Evolutionary conservation across 306 rosid species (phyloP).

Genomic region (Fragaria iinumae): DNA sequence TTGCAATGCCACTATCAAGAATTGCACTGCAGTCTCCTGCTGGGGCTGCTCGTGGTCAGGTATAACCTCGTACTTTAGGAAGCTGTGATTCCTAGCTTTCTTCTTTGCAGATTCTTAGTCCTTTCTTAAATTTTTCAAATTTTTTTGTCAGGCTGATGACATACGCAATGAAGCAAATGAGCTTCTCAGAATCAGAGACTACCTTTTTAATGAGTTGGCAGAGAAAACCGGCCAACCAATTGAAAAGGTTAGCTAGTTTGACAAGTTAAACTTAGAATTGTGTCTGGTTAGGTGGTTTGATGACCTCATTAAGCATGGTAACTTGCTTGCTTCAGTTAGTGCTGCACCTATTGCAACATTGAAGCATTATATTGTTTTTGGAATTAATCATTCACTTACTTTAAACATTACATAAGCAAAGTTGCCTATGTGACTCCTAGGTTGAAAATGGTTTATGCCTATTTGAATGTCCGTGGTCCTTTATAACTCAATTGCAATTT

Average conservation of each 20-base stretch:
- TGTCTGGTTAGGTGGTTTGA: conserved; percentile 1
- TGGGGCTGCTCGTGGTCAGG: conserved; percentile 98
- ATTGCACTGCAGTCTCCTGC: conserved; percentile 78
- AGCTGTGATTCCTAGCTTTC: background rate
- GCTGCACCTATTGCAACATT: background rate
- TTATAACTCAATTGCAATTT: background rate
- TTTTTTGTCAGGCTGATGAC: conserved; percentile 72
- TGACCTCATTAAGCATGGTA: background rate
- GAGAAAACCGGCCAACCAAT: conserved; percentile 80
- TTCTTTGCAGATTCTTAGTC: conserved; percentile 8
- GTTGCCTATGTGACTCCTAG: background rate
- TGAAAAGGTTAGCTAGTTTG: conserved; percentile 64
- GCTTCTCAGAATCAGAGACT: conserved; percentile 81
- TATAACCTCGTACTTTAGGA: conserved; percentile 16
- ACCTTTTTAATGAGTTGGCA: conserved; percentile 70
- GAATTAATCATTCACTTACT: background rate
- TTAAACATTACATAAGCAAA: background rate
- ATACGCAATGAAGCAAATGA: conserved; percentile 83
- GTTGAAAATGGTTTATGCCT: background rate
- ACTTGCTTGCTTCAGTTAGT: background rate
- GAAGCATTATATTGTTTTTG: background rate
- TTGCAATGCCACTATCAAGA: conserved; percentile 84
- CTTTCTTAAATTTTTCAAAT: conserved; percentile 17
- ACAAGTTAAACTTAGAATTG: conserved; percentile 2
- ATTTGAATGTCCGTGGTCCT: background rate